Evolutionary conservation across 352 stramenopile genomes (phyloP), one percentile per base, ranked within the genome.

Genomic region (Phytophthora tentaculata): DNA sequence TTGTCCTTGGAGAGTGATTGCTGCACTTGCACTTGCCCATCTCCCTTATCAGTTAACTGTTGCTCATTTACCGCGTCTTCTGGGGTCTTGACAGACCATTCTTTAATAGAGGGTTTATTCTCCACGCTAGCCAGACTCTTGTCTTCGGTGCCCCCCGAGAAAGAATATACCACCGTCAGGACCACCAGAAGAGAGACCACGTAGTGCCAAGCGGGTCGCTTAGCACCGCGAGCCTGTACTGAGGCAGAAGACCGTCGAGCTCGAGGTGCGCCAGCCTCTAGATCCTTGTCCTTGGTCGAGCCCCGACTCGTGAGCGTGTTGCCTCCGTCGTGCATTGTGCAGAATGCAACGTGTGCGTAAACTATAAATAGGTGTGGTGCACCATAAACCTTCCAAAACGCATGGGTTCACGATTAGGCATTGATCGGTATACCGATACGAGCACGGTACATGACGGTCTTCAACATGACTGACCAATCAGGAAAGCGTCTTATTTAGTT

Each of bases 231-330:
- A 19, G 47, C 10, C 5, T 41, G 47, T 3, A 5, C 19, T 1
- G 35, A 53, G 1, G 35, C 26, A 14, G 45, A 53, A 1, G 45
- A 1, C 8, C 54, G 51, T 12, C 22, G 54, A 19, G 22, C 23
- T 12, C 37, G 59, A 43, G 37, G n/a, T 5, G 39, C 5, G 7
- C 55, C 63, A 2, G 20, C 20, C 47, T 70, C 62, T 19, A 70
- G 28, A 28, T 70, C 56, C 17, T 56, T 17, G 10, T 35, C 52
- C 32, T 53, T 49, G 28, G 32, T 6, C 20, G 19, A 53, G 24
- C 45, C 39, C 14, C 63, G 63, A 59, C 63, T 70, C 20, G 48
- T 70, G 13, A 70, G 28, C 39, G 55, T 65, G 26, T 69, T 69
- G 61, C 45, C n/a, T 20, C 61, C 61, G 53, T 69, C 47, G 23